Evolutionary conservation across 768 basidiomycete genomes (phyloP), one percentile per base, ranked within the genome.

Genomic region (Tricholoma hemisulphureum): DNA sequence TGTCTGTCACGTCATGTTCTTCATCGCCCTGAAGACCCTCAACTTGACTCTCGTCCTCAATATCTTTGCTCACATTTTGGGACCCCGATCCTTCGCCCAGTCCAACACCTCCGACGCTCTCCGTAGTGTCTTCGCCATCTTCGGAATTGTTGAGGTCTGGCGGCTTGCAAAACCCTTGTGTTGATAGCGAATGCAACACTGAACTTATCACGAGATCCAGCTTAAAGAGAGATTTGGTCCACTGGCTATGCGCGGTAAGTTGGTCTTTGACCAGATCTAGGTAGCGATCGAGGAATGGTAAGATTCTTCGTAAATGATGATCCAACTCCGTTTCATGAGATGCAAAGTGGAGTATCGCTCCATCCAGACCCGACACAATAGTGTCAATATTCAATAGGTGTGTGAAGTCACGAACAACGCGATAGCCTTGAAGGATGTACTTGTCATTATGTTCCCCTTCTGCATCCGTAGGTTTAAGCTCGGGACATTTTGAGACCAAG

Each of bases 11-110:
- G 21, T 83, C 80, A 16, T 82, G 72, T 14, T 71, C 72, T 10
- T 81, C 79, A 18, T 91, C 87, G 13, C 84, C 89, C 68, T 87
- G 83, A 21, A 98, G 77, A 0, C 97, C 97, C 65, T 99, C 97
- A 6, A 98, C 91, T 65, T 99, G 96, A 65, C 91, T 89, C 73
- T 98, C 95, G 56, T 98, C 95, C 67, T 95, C 88, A 53, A 98
- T 95, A 67, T 98, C 91, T 65, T 94, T 89, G 77, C 91, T 94
- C 56, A 95, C 89, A 65, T 98, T 89, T 69, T 96, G 84, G 28
- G 78, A 76, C 0, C 97, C 97, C 2, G 82, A 77, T 1, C 97
- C 97, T 63, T 91, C 86, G 2, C 97, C 97, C 52, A 99, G 74
- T 3, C 97, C 97, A 2, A 89, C 83, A 4, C 96, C 96, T 32